These are phyloP conservation scores for Marasmius sp. DNA, from an alignment of 1,284 basidiomycete genomes.

Conservation along the genomic window DNA sequence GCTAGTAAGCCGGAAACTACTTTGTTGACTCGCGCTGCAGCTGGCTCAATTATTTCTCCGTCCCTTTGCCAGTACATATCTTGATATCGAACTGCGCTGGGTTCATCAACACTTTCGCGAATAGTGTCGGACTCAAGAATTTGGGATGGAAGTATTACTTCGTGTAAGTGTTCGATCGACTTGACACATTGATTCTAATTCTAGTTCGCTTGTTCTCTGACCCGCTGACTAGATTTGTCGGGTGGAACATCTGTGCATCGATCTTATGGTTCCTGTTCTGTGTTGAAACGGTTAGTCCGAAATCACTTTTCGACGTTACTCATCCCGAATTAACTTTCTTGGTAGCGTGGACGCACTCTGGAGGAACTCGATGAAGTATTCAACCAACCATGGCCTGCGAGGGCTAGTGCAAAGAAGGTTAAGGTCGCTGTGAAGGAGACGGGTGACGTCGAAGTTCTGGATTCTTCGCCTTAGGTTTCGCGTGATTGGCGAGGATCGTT, in stretches of 20 bases:
- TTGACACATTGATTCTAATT: background rate
- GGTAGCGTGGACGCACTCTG: conserved; percentile 23
- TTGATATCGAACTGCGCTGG: conserved; percentile 27
- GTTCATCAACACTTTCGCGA: conserved; percentile 30
- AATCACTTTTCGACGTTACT: background rate
- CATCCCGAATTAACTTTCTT: background rate
- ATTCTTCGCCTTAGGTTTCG: background rate
- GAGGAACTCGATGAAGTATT: conserved; percentile 27
- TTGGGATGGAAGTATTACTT: conserved; percentile 29
- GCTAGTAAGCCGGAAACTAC: conserved; percentile 11
- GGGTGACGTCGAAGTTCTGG: conserved; percentile 7
- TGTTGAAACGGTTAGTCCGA: conserved; percentile 23
- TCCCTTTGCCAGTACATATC: conserved; percentile 20
- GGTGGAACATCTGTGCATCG: conserved; percentile 25
- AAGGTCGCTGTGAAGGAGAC: conserved; percentile 14
- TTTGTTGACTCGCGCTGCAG: background rate
- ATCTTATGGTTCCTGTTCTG: conserved; percentile 26
- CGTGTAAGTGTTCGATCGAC: conserved; percentile 16
- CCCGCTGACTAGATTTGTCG: conserved; percentile 20
- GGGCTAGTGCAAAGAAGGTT: conserved; percentile 20
- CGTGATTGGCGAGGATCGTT: too few species aligned
- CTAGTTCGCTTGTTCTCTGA: background rate
- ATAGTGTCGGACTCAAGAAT: conserved; percentile 23
- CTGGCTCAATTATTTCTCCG: background rate
- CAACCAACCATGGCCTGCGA: conserved; percentile 25